Base-by-base conservation (phyloP, 805 yeast species). In the Hanseniaspora mollemarum region DNA sequence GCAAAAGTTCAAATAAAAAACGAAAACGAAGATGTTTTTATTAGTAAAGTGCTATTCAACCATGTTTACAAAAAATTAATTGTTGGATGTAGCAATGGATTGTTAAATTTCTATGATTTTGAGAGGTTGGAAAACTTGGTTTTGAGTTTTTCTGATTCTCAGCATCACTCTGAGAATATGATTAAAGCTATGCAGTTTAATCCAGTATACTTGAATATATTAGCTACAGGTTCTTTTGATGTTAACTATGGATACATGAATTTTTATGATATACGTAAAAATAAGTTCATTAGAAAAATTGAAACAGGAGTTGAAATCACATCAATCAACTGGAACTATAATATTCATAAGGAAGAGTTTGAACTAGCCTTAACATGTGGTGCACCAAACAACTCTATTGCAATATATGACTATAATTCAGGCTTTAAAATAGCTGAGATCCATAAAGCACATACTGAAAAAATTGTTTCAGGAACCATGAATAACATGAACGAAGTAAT, bases 291-390 rank as follows among this genome's bases (percentile, higher is more conserved):
- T 32, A 86, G 87, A 57, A 75, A 92, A 9, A 83, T 90, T 21
- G 92, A 87, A 57, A 83, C 96, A 0, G 95, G 90, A 5, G 82
- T 95, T 0, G 98, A 92, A 65, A 92, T 92, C 4, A 81, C 94
- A n/a, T 84, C 96, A 15, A 71, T 92, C 54, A 79, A 80, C 58
- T 92, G 98, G 98, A 94, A 95, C 0, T 79, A 77, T 55, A 35
- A 36, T 22, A 58, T 60, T 54, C 63, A 71, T 29, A 56, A 60
- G 57, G 59, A 62, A 45, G 56, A 62, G 59, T 48, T 48, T 48
- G 98, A 92, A 66, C 78, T 92, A 43, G 94, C 83, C 1, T 90
- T 95, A 8, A 83, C 96, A 5, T 95, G 92, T 60, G 98, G 97
- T 1, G 84, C 77, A 63, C 97, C 98, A 15, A 78, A 81, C 51